Base-by-base conservation (phyloP, 352 stramenopile genomes). In the Phytophthora megakarya region DNA sequence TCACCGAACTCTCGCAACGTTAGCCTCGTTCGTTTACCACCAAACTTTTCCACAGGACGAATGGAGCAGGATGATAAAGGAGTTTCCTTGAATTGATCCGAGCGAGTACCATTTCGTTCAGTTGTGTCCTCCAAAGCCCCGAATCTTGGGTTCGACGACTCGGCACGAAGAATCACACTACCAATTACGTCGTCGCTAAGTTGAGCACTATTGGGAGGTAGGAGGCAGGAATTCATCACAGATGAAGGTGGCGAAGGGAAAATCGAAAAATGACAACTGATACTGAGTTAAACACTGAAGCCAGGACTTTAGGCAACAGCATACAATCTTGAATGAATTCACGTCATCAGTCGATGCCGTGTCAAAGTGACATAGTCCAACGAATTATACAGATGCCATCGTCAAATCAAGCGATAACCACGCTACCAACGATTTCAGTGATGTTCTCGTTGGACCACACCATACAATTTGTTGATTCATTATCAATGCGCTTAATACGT, bases 221-320 rank as follows among this genome's bases (percentile, higher is more conserved):
- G 37, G n/a, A 40, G 23, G 9, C 37, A 59, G n/a, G 37, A 59
- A 39, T 51, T 51, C 45, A 38, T 51, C 45, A 35, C 26, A 9
- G 26, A 32, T 5, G 30, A 35, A 35, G 8, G 30, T 11, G 30
- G 10, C 30, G 1, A 35, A 25, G 3, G 22, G 42, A 26, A 32
- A 48, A 48, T 48, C 13, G 21, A 48, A 26, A 13, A 48, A 48
- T 48, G 42, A 11, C 22, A 19, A 26, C 25, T 48, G 5, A n/a
- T n/a, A 4, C 16, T 23, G 8, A 2, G 30, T 35, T 35, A 11
- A 35, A n/a, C n/a, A n/a, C n/a, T n/a, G n/a, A n/a, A n/a, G n/a
- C n/a, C n/a, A n/a, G n/a, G n/a, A n/a, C n/a, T n/a, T n/a, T n/a
- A n/a, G n/a, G 30, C 30, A 35, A 35, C 8, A 35, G 3, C 30